A percentile compares a stretch with the other conserved stretches of the same genome.
Conservation (phyloP, 306 rosid species). For the Malus fusca region DNA sequence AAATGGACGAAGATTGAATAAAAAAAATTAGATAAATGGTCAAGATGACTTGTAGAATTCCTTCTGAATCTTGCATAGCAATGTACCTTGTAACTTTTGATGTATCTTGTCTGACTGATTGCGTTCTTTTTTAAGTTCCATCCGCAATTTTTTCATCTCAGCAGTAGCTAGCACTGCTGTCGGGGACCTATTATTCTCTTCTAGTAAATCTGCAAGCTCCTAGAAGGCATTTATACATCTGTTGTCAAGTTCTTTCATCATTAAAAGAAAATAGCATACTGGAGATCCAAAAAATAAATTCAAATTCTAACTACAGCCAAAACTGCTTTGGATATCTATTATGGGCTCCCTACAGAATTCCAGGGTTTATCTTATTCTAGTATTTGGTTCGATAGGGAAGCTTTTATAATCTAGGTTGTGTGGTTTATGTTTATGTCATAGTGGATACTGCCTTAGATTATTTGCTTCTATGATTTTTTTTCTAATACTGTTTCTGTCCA, state of each 20-base stretch:
- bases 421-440: background rate
- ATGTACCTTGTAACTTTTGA: constrained; percentile 48
- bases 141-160: constrained; percentile 52
- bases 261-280: constrained; percentile 33
- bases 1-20: constrained; percentile 6
- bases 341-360: background rate
- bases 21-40: constrained; percentile 1
- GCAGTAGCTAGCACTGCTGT: constrained; percentile 31
- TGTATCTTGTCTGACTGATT: constrained; percentile 42
- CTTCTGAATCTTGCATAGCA: constrained; percentile 13
- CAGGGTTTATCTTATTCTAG: background rate
- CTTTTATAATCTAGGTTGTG: background rate
- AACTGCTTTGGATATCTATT: background rate
- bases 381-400: background rate
- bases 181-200: constrained; percentile 41
- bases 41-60: background rate
- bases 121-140: constrained; percentile 59
- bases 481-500: background rate
- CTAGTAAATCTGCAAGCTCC: constrained; percentile 80
- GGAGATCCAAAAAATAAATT: background rate
- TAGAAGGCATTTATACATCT: constrained; percentile 98
- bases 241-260: constrained; percentile 93
- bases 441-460: background rate
- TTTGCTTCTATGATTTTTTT: no score
- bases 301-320: background rate